Evolutionary conservation across 2,329 filamentous ascomycete species (phyloP), one percentile per base, ranked within the genome.

Genomic region (Curvularia eragrostidis): DNA sequence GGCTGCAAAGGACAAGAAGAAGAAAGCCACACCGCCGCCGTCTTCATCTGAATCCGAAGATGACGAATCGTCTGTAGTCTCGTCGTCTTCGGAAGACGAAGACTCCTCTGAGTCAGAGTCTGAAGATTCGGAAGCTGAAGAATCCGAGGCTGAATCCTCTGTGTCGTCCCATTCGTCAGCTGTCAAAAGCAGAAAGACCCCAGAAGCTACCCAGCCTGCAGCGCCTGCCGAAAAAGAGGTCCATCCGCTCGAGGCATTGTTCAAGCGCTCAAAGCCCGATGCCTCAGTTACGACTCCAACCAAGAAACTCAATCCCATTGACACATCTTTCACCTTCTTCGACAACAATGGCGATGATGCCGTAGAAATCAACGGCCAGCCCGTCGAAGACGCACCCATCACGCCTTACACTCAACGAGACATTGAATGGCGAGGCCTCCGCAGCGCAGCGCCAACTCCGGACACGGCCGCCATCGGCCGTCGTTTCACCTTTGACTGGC

Each of bases 361-460:
- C 8, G 66, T 66, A 52, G 64, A 72, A 15, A 51, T 59, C 75
- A 83, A 77, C 1, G 74, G 80, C 9, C 74, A 78, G 61, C 72
- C 49, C 18, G 51, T 63, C 4, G 61, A 60, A 7, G 65, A 67
- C 24, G 56, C 58, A 1, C 93, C 93, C 12, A 87, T 92, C 77
- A 97, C 94, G 0, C 94, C 94, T 0, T 96, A 88, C 74, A 91
- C 91, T 0, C 87, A 88, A 62, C 85, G 88, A 65, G 94, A 98
- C 65, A 81, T 94, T 28, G 89, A 91, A 66, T 87, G 82, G 78
- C 85, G 93, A 61, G 86, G 85, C 49, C 73, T 91, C n/a, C 85
- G 95, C 54, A 97, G 93, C 73, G 93, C 93, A 5, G 95, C 95
- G 2, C 95, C 95, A 0, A 99, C 95, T 0, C 95, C 95, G 0